A percentile compares a stretch with the other conserved stretches of the same genome.
phyloP scores from a whole-genome alignment of 2,329 filamentous ascomycete genomes.

The Calonectria hawksworthii region DNA sequence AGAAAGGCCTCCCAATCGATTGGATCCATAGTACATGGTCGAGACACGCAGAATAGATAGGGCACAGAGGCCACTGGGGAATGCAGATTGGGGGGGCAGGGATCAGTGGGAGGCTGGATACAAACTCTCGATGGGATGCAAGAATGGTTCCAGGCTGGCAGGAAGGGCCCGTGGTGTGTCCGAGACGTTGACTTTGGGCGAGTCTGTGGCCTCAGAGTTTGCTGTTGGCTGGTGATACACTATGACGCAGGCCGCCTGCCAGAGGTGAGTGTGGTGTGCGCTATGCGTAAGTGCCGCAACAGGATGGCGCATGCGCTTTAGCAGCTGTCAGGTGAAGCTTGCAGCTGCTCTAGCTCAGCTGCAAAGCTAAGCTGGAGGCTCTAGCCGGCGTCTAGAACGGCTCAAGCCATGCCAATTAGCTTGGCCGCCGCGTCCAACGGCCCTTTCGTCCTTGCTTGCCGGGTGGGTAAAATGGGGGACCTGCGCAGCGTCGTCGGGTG shows the following conservation, averaged over 20 bases:
- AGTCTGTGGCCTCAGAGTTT: slow-evolving; percentile 10
- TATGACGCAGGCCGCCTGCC: slow-evolving; percentile 12
- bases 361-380: slow-evolving; percentile 5
- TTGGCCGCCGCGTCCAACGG: slow-evolving; percentile 24
- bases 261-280: neutral
- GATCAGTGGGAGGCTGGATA: slow-evolving; percentile 34
- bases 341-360: neutral
- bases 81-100: slow-evolving; percentile 31
- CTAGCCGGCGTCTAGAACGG: neutral
- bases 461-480: slow-evolving; percentile 27
- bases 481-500: slow-evolving; percentile 35
- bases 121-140: slow-evolving; percentile 17
- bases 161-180: slow-evolving; percentile 30
- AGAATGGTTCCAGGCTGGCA: slow-evolving; percentile 19
- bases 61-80: slow-evolving; percentile 33
- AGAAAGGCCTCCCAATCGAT: slow-evolving; percentile 28
- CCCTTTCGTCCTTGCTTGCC: slow-evolving; percentile 39
- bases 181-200: slow-evolving; percentile 29
- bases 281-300: neutral
- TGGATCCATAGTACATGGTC: slow-evolving; percentile 35
- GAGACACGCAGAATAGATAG: slow-evolving; percentile 36
- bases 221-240: neutral
- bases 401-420: neutral
- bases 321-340: neutral
- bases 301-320: neutral